These are phyloP conservation scores for Orbilia javanica DNA, from an alignment of 2,329 filamentous ascomycete genomes.

Conservation along the genomic window DNA sequence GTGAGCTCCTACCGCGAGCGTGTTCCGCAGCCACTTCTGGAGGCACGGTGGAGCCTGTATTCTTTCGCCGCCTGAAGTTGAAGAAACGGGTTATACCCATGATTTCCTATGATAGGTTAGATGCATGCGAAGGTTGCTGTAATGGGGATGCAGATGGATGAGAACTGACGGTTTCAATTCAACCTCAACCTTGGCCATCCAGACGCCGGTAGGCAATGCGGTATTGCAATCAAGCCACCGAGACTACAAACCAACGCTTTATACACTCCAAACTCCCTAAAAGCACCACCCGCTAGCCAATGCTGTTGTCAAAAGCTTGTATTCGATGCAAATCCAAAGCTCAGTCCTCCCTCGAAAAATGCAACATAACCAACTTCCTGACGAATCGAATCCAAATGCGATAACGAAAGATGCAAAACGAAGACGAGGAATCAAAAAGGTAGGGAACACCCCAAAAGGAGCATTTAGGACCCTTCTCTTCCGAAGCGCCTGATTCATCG, in stretches of 20 bases:
- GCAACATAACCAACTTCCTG: too few relatives aligned
- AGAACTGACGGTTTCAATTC: background rate
- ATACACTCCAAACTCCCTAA: too few relatives aligned
- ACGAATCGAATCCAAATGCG: background rate
- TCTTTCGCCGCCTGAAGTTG: background rate
- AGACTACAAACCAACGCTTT: too few relatives aligned
- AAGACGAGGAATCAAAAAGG: too few relatives aligned
- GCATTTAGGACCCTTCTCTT: background rate
- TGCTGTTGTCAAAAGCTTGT: too few relatives aligned
- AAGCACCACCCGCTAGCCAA: too few relatives aligned
- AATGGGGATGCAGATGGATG: background rate
- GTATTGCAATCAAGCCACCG: too few relatives aligned
- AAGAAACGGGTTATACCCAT: constrained; percentile 1
- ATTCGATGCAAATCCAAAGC: too few relatives aligned
- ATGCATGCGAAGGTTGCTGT: background rate
- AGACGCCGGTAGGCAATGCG: too few relatives aligned
- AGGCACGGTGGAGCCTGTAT: too few relatives aligned
- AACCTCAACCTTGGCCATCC: too few relatives aligned
- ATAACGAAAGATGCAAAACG: background rate
- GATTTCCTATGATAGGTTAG: background rate
- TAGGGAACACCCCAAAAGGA: background rate
- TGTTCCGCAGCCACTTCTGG: constrained; percentile 1
- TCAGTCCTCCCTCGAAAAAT: too few relatives aligned
- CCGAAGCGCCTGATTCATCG: background rate
- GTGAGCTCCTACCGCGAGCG: background rate